Percentiles rank a stretch among this genome's conserved stretches.
Evolutionary conservation across 352 stramenopile species (phyloP).

Genomic region (Pythium aphanidermatum): DNA sequence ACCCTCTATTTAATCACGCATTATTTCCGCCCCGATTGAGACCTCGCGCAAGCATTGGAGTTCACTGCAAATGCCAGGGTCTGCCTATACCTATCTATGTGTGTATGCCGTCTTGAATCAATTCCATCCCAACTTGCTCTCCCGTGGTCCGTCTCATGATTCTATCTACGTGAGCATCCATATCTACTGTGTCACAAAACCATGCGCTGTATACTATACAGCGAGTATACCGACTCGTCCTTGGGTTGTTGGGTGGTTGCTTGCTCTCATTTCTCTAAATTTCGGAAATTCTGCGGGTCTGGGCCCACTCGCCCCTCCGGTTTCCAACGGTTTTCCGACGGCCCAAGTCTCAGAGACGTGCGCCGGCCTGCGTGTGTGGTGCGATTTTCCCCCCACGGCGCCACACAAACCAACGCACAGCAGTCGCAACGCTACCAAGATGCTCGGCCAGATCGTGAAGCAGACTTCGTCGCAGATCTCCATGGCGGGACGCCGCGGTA

Average conservation of each 20-base stretch:
- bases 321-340: constrained; percentile 5
- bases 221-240: constrained; percentile 7
- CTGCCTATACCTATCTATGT: background rate
- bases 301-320: background rate
- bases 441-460: constrained; percentile 67
- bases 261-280: constrained; percentile 14
- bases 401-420: constrained; percentile 9
- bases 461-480: constrained; percentile 57
- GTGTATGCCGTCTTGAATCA: background rate
- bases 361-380: constrained; percentile 5
- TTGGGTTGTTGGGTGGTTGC: background rate
- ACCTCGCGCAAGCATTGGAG: too few relatives aligned
- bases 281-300: constrained; percentile 20
- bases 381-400: constrained; percentile 8
- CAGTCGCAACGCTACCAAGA: constrained; percentile 12
- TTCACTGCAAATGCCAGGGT: background rate
- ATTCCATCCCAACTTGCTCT: too few relatives aligned
- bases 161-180: too few relatives aligned
- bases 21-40: too few relatives aligned
- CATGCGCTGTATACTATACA: constrained; percentile 13
- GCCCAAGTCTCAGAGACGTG: constrained; percentile 17
- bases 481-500: constrained; percentile 48
- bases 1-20: constrained; percentile 9
- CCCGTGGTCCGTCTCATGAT: too few relatives aligned
- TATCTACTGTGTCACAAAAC: too few relatives aligned